These are phyloP conservation scores for Monosporascus ibericus DNA, from an alignment of 2,329 filamentous ascomycete genomes.

Conservation along the genomic window DNA sequence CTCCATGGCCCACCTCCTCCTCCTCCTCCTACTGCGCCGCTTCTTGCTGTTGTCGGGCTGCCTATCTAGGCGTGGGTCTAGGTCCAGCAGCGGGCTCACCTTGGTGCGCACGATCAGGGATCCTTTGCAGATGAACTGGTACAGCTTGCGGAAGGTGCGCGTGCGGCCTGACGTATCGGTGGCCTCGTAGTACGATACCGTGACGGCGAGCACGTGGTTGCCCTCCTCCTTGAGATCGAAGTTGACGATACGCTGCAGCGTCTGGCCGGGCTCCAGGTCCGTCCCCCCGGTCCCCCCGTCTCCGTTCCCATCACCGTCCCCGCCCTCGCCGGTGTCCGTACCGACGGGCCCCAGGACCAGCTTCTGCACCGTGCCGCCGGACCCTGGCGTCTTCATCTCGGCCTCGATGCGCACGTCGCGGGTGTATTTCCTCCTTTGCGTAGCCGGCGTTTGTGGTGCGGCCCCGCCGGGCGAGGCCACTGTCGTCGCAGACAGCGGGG, in stretches of 20 bases:
- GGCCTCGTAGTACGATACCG: constrained; percentile 89
- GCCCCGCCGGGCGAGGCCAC: background rate
- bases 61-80: constrained; percentile 12
- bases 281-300: constrained; percentile 18
- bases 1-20: constrained; percentile 65
- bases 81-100: constrained; percentile 55
- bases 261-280: constrained; percentile 57
- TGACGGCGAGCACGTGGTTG: constrained; percentile 87
- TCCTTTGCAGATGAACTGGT: constrained; percentile 91
- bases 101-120: constrained; percentile 89
- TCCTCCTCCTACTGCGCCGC: constrained; percentile 2
- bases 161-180: constrained; percentile 63
- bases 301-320: constrained; percentile 4
- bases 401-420: constrained; percentile 77
- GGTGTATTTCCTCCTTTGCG: constrained; percentile 42
- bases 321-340: constrained; percentile 4
- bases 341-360: constrained; percentile 49
- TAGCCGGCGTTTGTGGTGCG: no score
- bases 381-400: constrained; percentile 88
- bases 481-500: constrained; percentile 2
- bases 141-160: constrained; percentile 87
- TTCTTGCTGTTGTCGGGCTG: background rate
- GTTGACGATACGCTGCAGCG: constrained; percentile 72
- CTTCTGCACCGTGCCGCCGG: constrained; percentile 49
- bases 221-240: constrained; percentile 94